These are phyloP conservation scores for Cudoniella acicularis DNA, from an alignment of 495 filamentous ascomycete species.

Conservation along the genomic window DNA sequence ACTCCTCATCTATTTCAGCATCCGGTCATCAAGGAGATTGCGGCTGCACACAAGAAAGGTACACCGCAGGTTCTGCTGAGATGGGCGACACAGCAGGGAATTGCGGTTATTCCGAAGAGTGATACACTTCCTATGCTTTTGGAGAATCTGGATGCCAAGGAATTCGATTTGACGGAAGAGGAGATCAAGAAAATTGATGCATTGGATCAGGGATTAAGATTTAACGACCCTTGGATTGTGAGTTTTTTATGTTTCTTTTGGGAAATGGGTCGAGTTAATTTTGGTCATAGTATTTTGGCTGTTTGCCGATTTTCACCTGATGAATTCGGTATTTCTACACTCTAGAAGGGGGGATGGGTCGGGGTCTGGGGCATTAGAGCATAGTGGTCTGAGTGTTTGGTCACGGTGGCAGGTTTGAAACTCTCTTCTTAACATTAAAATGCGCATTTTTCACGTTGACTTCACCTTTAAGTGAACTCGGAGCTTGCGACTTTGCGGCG, in stretches of 20 bases:
- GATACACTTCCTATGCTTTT: slow-evolving; percentile 45
- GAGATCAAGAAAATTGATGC: slow-evolving; percentile 66
- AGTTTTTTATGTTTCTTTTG: neutral
- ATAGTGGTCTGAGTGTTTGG: too few species aligned
- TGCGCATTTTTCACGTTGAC: too few species aligned
- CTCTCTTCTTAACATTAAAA: too few species aligned
- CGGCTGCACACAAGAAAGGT: slow-evolving; percentile 67
- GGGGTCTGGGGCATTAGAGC: too few species aligned
- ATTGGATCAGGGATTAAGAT: slow-evolving; percentile 68
- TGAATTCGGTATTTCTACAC: too few species aligned
- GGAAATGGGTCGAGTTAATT: neutral
- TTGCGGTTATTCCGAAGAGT: slow-evolving; percentile 84
- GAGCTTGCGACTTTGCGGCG: too few species aligned
- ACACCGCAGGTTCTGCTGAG: slow-evolving; percentile 84
- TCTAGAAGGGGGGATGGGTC: too few species aligned
- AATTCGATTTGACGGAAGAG: slow-evolving; percentile 60
- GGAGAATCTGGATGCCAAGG: slow-evolving; percentile 61
- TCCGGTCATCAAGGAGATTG: slow-evolving; percentile 56
- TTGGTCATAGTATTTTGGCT: neutral
- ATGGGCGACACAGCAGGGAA: slow-evolving; percentile 87
- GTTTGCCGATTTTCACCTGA: neutral
- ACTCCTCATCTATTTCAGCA: slow-evolving; percentile 69
- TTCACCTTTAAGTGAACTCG: too few species aligned
- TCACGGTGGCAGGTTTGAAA: too few species aligned
- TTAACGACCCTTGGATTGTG: slow-evolving; percentile 63